phyloP scores from a whole-genome alignment of 2,329 filamentous ascomycete genomes.

The Botrytis paeoniae region DNA sequence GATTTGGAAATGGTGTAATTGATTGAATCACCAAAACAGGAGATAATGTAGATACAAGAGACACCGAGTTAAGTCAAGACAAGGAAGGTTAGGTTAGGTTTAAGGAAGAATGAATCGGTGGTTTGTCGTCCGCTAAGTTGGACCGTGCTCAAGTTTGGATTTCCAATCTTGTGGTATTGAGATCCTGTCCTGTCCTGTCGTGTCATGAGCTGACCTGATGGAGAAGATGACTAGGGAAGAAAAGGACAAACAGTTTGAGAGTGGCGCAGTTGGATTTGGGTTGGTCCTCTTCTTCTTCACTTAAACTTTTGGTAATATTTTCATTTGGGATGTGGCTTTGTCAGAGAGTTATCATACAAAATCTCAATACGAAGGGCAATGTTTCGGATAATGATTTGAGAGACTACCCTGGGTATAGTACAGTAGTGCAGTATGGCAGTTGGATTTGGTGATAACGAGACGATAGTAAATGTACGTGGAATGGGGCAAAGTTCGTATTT shows the following conservation, averaged over 20 bases:
- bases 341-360: neutral
- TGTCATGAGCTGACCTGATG: neutral
- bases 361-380: neutral
- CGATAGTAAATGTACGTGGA: neutral
- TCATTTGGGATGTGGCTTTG: neutral
- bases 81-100: neutral
- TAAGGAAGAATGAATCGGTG: slow-evolving; percentile 7
- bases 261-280: neutral
- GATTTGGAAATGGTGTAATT: neutral
- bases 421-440: neutral
- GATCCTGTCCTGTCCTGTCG: neutral
- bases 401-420: neutral
- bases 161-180: neutral
- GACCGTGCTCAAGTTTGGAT: neutral
- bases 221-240: neutral
- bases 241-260: neutral
- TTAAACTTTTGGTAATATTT: neutral
- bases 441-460: neutral
- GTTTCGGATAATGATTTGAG: neutral
- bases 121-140: neutral
- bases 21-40: neutral
- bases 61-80: neutral
- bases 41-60: neutral
- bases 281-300: too few relatives aligned
- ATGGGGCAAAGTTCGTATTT: neutral